Base-by-base conservation (phyloP, 441 rosid species). In the Omphalea diandra region DNA sequence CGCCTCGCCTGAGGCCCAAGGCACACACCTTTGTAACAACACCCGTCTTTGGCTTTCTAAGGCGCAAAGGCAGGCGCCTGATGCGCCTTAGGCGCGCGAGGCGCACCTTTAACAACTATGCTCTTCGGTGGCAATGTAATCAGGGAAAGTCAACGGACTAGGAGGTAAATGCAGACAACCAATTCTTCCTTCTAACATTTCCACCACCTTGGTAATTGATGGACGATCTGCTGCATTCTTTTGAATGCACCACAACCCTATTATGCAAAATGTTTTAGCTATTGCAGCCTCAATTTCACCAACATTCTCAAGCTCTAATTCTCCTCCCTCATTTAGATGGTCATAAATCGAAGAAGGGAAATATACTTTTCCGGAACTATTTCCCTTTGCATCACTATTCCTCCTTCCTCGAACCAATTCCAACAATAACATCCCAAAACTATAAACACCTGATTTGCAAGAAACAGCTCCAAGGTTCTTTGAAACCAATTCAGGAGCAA, bases 401-500 rank as follows among this genome's bases (percentile, higher is more conserved):
- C 61, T 62, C 69, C 68, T 65, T 61, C 79, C 41, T 61, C 72
- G 44, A 33, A 58, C 78, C 73, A 80, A 70, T 70, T 80, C 86
- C 27, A 80, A 53, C 41, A 82, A 27, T 53, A 82, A 32, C 75
- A 80, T 71, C 41, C 78, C 78, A 35, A 61, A 78, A 56, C 81
- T 74, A 57, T 70, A 78, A 6, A 74, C 78, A 56, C 75, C 86
- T 14, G 80, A 73, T 43, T 77, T 77, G 69, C 62, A 43, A 43
- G 83, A 83, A 56, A 77, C 76, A 2, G 62, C 68, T 50, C 74
- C 77, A 15, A 85, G 38, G 20, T 54, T 68, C 35, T 65, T 75
- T 3, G 81, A 83, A 5, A 77, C 18, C 54, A 84, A 29, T 56
- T 84, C 84, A 3, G 84, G 86, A 38, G 88, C 84, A 58, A 80